Percentiles rank a stretch among this genome's conserved stretches.
phyloP scores from a whole-genome alignment of 140 eudicot genomes.

The Ambrosia hybrid region DNA sequence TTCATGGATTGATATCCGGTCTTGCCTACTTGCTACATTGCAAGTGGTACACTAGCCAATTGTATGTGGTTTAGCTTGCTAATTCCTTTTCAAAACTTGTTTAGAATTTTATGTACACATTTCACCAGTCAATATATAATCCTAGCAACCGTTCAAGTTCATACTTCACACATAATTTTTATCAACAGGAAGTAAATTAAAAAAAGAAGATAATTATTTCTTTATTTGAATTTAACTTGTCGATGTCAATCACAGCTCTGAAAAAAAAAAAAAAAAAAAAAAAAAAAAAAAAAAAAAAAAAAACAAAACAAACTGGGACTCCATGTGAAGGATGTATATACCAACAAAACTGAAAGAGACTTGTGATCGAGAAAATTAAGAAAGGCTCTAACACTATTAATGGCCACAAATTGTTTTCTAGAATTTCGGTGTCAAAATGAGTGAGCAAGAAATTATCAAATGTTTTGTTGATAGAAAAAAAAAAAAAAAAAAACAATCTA shows the following conservation, averaged over 20 bases:
- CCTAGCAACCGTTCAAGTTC: background rate
- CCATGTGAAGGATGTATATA: conserved; percentile 27
- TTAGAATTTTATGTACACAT: too few relatives aligned
- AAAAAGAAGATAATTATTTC: background rate
- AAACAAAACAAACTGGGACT: background rate
- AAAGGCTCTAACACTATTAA: conserved; percentile 18
- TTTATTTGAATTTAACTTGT: background rate
- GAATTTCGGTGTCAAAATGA: conserved; percentile 19
- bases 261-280: background rate
- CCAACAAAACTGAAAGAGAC: conserved; percentile 28
- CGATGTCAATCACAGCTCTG: conserved; percentile 12
- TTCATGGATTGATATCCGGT: too few relatives aligned
- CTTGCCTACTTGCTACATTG: too few relatives aligned
- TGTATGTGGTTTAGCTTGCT: too few relatives aligned
- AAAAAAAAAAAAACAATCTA: background rate
- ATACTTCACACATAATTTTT: background rate
- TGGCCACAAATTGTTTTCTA: conserved; percentile 19
- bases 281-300: background rate
- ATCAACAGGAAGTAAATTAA: too few relatives aligned
- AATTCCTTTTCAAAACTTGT: too few relatives aligned
- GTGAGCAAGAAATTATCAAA: conserved; percentile 21
- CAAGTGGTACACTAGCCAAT: too few relatives aligned
- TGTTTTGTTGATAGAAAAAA: background rate
- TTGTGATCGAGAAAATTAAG: conserved; percentile 26
- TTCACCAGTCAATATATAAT: too few relatives aligned